Evolutionary conservation across 257 asterid genomes (phyloP).

Genomic region (Primulina huaijiensis): DNA sequence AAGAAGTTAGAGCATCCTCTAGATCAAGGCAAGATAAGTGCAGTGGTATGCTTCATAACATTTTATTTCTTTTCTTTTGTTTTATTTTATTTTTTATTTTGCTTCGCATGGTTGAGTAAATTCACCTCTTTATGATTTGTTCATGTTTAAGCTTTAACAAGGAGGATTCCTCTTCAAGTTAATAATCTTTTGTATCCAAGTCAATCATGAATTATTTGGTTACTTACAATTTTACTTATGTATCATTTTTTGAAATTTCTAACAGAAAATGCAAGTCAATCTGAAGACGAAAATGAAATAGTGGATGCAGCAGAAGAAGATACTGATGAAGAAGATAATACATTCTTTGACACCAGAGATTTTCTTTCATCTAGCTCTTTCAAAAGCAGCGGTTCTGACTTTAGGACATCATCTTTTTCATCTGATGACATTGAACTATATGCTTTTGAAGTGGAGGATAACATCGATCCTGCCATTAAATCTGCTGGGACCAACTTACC

Average conservation of each 20-base stretch:
- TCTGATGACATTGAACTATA: slow-evolving; percentile 62
- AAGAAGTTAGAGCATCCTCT: slow-evolving; percentile 60
- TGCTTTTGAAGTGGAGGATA: slow-evolving; percentile 62
- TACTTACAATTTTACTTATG: neutral
- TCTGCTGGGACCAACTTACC: slow-evolving; percentile 72
- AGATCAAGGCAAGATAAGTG: slow-evolving; percentile 31
- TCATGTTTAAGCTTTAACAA: slow-evolving; percentile 1
- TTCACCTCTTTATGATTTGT: slow-evolving; percentile 12
- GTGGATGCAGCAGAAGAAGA: slow-evolving; percentile 86
- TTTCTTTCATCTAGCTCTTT: slow-evolving; percentile 87
- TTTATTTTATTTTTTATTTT: slow-evolving; percentile 2
- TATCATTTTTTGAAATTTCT: slow-evolving; percentile 11
- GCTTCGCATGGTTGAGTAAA: slow-evolving; percentile 12
- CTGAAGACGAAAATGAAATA: slow-evolving; percentile 87
- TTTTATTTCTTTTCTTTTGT: neutral
- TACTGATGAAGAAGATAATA: slow-evolving; percentile 88
- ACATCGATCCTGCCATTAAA: slow-evolving; percentile 58
- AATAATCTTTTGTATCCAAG: neutral
- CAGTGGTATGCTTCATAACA: slow-evolving; percentile 36
- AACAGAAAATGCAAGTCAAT: slow-evolving; percentile 79
- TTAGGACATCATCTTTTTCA: slow-evolving; percentile 66
- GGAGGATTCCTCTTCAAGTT: neutral
- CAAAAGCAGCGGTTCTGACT: slow-evolving; percentile 76
- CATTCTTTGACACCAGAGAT: slow-evolving; percentile 88
- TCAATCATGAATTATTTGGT: neutral